Base-by-base conservation (phyloP, 2,329 filamentous ascomycete genomes). In the Fusarium miscanthi region DNA sequence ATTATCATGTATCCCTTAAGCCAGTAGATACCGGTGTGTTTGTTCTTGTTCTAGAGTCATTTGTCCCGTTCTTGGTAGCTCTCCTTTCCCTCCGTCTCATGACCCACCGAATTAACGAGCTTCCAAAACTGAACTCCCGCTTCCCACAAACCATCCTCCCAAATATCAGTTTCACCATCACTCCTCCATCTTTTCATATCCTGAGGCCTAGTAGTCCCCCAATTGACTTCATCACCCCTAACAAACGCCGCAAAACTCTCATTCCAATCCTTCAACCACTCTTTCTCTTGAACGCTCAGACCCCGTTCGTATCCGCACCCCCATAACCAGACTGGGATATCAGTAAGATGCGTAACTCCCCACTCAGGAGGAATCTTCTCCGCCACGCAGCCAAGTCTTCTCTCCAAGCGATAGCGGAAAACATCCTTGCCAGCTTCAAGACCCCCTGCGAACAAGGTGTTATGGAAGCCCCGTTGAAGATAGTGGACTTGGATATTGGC, bases 21-120 rank as follows among this genome's bases (percentile, higher is more conserved):
- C 30, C 2, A 1, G 4, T 1, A 11, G 4, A 3, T 11, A 0
- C 4, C 8, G 9, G 13, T 10, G 9, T 5, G 5, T 1, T 21
- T 5, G 5, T 25, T 25, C 5, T 25, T 25, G 23, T 25, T 25
- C 23, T 25, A n/a, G 0, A 8, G 19, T 10, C 6, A 5, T 13
- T 8, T 4, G 0, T 8, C 11, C 2, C 21, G 23, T 2, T 14
- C 8, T 27, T 25, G 5, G 5, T 30, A 9, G 6, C 21, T 21
- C 27, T 8, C 5, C 3, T 8, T 7, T 21, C 19, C 1, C 2
- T n/a, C 14, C 12, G 5, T 16, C 0, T 6, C 6, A 17, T 3
- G 0, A 2, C 0, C 1, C 8, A 12, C n/a, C 2, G n/a, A 11
- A 6, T 60, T 54, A 1, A 54, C 19, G 6, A 60, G 27, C 3